A percentile compares a stretch with the other conserved stretches of the same genome.
Evolutionary conservation across 306 rosid species (phyloP).

Genomic region (Rubus parviflorus): DNA sequence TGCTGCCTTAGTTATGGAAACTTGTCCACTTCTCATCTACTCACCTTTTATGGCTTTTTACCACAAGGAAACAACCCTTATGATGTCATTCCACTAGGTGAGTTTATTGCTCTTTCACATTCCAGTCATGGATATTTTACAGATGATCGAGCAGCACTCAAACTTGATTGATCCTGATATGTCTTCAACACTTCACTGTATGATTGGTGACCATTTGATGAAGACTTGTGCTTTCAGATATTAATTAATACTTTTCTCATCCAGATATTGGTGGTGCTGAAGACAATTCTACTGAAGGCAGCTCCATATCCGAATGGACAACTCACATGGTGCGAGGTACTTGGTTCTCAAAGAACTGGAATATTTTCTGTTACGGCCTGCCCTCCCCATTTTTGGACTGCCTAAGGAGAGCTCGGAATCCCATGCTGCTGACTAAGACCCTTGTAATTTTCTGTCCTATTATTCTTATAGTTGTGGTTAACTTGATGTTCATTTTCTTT

Average conservation of each 20-base stretch:
- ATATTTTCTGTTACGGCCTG: slow-evolving; percentile 61
- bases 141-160: background rate
- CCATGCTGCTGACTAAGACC: slow-evolving; percentile 42
- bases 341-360: slow-evolving; percentile 61
- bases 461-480: background rate
- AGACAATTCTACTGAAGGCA: slow-evolving; percentile 38
- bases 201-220: background rate
- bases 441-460: slow-evolving; percentile 44
- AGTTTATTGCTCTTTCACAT: slow-evolving; percentile 22
- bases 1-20: slow-evolving; percentile 83
- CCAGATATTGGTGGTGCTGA: slow-evolving; percentile 51
- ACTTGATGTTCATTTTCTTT: slow-evolving; percentile 10
- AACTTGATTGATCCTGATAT: background rate
- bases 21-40: slow-evolving; percentile 68
- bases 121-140: slow-evolving; percentile 8
- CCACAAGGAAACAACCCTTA: slow-evolving; percentile 79
- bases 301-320: slow-evolving; percentile 31
- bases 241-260: slow-evolving; percentile 4
- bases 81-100: slow-evolving; percentile 80
- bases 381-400: slow-evolving; percentile 72
- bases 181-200: background rate
- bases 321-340: slow-evolving; percentile 88
- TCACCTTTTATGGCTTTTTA: slow-evolving; percentile 77
- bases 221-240: background rate
- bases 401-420: slow-evolving; percentile 50